Base-by-base conservation (phyloP, 306 rosid genomes). In the Vicia villosa region DNA sequence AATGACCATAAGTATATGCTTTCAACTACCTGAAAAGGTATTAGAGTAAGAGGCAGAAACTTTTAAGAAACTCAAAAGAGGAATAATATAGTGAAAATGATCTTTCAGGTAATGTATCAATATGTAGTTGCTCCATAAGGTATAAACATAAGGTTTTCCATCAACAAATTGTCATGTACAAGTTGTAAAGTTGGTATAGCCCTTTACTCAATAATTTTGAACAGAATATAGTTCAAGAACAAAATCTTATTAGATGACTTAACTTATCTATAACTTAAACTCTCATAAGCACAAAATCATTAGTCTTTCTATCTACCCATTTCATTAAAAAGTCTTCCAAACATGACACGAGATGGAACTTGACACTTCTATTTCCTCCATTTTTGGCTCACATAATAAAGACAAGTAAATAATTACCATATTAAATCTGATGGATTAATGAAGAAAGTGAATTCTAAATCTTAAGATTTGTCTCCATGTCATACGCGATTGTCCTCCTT, bases 141-240 rank as follows among this genome's bases (percentile, higher is more conserved):
- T 75, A 93, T 96, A 0, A 87, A 75, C 36, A 24, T 24, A 8
- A 94, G 86, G 56, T 86, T 86, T 80, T 90, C 85, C 68, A 82
- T 86, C 68, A 93, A 79, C 69, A 90, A 72, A 78, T 36, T 43
- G 76, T 88, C 96, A 84, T 90, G 89, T 0, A 97, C 97, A 74
- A 90, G 96, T 41, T 88, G 96, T 40, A 93, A 59, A 57, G 91
- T 85, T 8, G 96, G 97, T 79, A 90, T 90, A 63, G 90, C n/a
- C n/a, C n/a, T 1, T n/a, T 17, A 34, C 1, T 50, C 52, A 42
- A 5, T n/a, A n/a, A n/a, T n/a, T n/a, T n/a, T n/a, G n/a, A n/a
- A n/a, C n/a, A n/a, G n/a, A n/a, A n/a, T n/a, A n/a, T 21, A 9
- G 43, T n/a, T 6, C 17, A 67, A 65, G 5, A 50, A 30, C 34